Conservation (phyloP, 2,329 filamentous ascomycete species). For the Aspergillus candidus region DNA sequence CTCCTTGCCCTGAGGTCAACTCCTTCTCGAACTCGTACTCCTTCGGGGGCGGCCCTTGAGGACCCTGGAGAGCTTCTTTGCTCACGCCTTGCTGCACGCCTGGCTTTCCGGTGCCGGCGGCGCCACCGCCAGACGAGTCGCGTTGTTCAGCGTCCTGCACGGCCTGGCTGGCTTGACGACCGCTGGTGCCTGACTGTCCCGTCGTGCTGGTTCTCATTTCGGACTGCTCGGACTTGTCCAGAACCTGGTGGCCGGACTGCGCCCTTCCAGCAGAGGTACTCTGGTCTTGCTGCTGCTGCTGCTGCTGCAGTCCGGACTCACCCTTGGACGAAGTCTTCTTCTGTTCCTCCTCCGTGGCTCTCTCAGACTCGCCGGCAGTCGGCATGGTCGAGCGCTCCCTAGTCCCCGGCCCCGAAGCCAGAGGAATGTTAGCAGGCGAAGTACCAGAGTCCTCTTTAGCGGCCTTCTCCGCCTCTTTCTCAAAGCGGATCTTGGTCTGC, state of each 20-base stretch:
- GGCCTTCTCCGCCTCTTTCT: too few species aligned
- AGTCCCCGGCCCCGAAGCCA: too few species aligned
- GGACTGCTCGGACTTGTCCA: too few species aligned
- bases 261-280: neutral
- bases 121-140: neutral
- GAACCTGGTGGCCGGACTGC: too few species aligned
- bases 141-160: constrained; percentile 1
- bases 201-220: too few species aligned
- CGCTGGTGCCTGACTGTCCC: too few species aligned
- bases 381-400: too few species aligned
- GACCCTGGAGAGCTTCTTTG: constrained; percentile 26
- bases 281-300: neutral
- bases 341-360: neutral
- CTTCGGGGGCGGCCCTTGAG: constrained; percentile 18
- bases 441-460: too few species aligned
- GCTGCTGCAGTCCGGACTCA: neutral
- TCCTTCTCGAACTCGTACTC: constrained; percentile 26
- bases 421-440: too few species aligned
- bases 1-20: constrained; percentile 7
- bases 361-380: too few species aligned
- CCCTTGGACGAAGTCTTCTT: neutral
- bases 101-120: too few species aligned
- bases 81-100: constrained; percentile 11
- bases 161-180: neutral
- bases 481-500: too few species aligned